A percentile compares a stretch with the other conserved stretches of the same genome.
These are phyloP conservation scores for Fraxinus excelsior DNA, from an alignment of 257 asterid species.

Conservation along the genomic window DNA sequence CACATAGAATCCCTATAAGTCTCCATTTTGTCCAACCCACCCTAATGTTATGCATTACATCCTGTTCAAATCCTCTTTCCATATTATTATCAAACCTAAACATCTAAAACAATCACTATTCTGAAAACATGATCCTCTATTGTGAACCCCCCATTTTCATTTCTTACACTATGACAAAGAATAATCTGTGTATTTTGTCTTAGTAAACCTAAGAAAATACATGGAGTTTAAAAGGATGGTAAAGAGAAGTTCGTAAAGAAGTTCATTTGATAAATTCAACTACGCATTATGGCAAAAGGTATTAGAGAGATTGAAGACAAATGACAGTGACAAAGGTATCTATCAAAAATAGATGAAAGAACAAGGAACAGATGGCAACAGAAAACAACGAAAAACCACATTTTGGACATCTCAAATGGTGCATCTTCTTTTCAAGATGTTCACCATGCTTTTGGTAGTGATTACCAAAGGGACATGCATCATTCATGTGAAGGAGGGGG, in stretches of 20 bases:
- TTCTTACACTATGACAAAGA: background rate
- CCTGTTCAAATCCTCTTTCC: background rate
- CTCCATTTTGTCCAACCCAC: background rate
- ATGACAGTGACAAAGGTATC: background rate
- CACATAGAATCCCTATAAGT: background rate
- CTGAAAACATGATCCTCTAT: too few relatives aligned
- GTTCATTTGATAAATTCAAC: background rate
- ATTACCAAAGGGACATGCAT: background rate
- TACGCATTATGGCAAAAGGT: background rate
- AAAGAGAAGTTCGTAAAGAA: background rate
- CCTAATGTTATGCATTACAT: background rate
- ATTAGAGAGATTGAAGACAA: background rate
- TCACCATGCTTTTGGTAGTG: conserved; percentile 6
- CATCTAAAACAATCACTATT: background rate
- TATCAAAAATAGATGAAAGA: background rate
- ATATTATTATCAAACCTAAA: background rate
- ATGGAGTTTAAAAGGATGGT: background rate
- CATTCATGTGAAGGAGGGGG: background rate
- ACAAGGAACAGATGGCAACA: background rate
- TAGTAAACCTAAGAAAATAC: background rate
- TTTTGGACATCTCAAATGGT: conserved; percentile 3
- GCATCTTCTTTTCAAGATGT: background rate
- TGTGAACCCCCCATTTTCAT: too few relatives aligned
- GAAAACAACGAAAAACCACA: background rate
- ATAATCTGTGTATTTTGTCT: background rate